Evolutionary conservation across 345 rosid species (phyloP).

Genomic region (Hypericum perforatum): DNA sequence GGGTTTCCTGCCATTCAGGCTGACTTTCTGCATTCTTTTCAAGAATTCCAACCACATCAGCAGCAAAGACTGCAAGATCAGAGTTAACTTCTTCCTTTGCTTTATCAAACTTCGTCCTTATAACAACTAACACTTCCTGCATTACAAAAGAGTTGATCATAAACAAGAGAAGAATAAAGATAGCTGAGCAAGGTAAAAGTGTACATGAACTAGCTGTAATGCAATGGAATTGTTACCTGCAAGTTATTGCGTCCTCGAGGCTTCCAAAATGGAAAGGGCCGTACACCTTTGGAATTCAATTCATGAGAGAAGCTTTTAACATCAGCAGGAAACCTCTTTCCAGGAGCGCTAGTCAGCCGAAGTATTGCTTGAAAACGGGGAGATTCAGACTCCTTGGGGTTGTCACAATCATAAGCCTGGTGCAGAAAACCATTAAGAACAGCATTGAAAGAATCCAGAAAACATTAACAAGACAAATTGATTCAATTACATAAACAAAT

Average conservation of each 20-base stretch:
- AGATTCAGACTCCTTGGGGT: slow-evolving; percentile 93
- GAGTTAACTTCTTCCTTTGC: slow-evolving; percentile 99
- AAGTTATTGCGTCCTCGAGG: slow-evolving; percentile 81
- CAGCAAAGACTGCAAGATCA: slow-evolving; percentile 94
- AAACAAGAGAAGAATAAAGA: neutral
- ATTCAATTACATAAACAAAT: slow-evolving; percentile 12
- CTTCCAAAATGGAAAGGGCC: slow-evolving; percentile 94
- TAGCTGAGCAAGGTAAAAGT: slow-evolving; percentile 4
- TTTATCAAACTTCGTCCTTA: slow-evolving; percentile 88
- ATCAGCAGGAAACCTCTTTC: slow-evolving; percentile 90
- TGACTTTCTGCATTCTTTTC: slow-evolving; percentile 94
- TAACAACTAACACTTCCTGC: slow-evolving; percentile 79
- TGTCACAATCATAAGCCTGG: slow-evolving; percentile 62
- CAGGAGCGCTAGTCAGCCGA: slow-evolving; percentile 89
- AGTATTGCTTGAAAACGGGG: slow-evolving; percentile 98
- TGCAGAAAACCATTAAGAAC: slow-evolving; percentile 21
- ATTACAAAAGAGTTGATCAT: slow-evolving; percentile 17
- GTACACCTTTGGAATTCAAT: slow-evolving; percentile 92
- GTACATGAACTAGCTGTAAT: neutral
- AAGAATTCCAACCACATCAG: slow-evolving; percentile 93
- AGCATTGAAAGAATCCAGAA: slow-evolving; percentile 8
- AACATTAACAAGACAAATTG: slow-evolving; percentile 3
- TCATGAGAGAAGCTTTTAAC: slow-evolving; percentile 99
- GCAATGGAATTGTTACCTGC: slow-evolving; percentile 43
- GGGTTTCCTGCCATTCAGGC: slow-evolving; percentile 98